phyloP scores from a whole-genome alignment of 495 filamentous ascomycete genomes.

The Penicillium verhagenii region DNA sequence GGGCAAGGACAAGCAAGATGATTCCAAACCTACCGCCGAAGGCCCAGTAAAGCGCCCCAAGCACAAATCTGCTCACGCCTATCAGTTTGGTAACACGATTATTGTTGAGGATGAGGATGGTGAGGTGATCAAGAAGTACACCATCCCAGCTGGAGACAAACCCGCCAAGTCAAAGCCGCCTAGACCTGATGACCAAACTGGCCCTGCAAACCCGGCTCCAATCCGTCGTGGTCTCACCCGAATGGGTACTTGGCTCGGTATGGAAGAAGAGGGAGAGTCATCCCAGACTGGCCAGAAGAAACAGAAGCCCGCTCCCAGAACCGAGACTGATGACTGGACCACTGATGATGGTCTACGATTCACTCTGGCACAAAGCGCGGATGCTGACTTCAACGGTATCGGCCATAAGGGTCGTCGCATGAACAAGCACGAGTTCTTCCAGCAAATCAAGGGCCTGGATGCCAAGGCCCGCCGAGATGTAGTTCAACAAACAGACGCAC shows the following conservation, averaged over 20 bases:
- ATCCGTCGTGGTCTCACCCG: slow-evolving; percentile 52
- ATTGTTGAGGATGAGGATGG: slow-evolving; percentile 98
- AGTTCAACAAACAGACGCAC: slow-evolving; percentile 65
- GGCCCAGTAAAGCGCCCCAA: slow-evolving; percentile 22
- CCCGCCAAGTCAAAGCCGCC: slow-evolving; percentile 13
- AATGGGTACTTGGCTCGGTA: slow-evolving; percentile 65
- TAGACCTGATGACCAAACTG: slow-evolving; percentile 20
- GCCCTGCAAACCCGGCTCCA: slow-evolving; percentile 26
- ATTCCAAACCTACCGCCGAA: slow-evolving; percentile 17
- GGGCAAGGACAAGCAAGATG: slow-evolving; percentile 13
- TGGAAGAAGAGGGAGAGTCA: slow-evolving; percentile 48
- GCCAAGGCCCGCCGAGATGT: slow-evolving; percentile 69
- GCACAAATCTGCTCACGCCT: slow-evolving; percentile 74
- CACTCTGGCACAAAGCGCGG: slow-evolving; percentile 58
- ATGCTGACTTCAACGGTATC: slow-evolving; percentile 31
- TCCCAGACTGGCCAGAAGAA: slow-evolving; percentile 34
- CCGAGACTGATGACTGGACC: slow-evolving; percentile 47
- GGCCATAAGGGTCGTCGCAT: slow-evolving; percentile 64
- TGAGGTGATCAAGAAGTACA: slow-evolving; percentile 96
- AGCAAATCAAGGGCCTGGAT: slow-evolving; percentile 77
- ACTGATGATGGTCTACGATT: slow-evolving; percentile 85
- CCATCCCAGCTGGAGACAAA: slow-evolving; percentile 59
- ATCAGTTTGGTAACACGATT: slow-evolving; percentile 94
- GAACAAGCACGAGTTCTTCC: slow-evolving; percentile 90
- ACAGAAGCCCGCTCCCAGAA: slow-evolving; percentile 27